Evolutionary conservation across 75 land plant genomes (phyloP).

Genomic region (Pinus albicaulis): DNA sequence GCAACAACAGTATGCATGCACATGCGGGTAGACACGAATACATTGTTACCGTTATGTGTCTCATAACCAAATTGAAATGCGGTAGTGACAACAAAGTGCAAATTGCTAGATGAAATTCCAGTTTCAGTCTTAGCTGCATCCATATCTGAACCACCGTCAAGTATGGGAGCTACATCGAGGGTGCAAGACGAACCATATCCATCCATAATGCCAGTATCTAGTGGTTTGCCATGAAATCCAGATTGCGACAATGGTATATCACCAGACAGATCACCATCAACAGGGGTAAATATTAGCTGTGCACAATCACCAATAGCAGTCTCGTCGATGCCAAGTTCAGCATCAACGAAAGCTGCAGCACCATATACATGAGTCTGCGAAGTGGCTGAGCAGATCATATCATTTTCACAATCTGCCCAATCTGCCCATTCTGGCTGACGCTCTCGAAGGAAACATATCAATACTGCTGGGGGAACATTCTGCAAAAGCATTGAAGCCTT

Average conservation of each 20-base stretch:
- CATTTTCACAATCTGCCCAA: constrained; percentile 12
- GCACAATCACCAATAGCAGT: constrained; percentile 34
- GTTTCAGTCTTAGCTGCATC: background rate
- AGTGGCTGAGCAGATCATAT: background rate
- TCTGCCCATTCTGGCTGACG: constrained; percentile 46
- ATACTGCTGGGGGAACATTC: constrained; percentile 41
- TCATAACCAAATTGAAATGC: constrained; percentile 53
- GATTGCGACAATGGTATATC: constrained; percentile 38
- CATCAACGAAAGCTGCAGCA: constrained; percentile 9
- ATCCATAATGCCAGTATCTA: constrained; percentile 16
- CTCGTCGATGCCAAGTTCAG: constrained; percentile 22
- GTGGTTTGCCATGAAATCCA: constrained; percentile 32
- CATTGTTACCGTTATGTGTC: constrained; percentile 35
- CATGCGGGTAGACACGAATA: constrained; percentile 38
- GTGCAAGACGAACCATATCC: constrained; percentile 25
- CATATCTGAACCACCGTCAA: constrained; percentile 23
- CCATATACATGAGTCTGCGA: constrained; percentile 7
- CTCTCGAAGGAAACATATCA: constrained; percentile 34
- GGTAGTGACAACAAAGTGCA: constrained; percentile 37
- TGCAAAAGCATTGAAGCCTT: constrained; percentile 94
- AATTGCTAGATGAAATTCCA: constrained; percentile 7
- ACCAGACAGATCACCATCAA: constrained; percentile 42
- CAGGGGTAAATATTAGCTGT: constrained; percentile 40
- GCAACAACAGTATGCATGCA: constrained; percentile 51
- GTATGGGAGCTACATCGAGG: constrained; percentile 31